Evolutionary conservation across 2,329 filamentous ascomycete species (phyloP).

Genomic region (Aspergillus cejpii): DNA sequence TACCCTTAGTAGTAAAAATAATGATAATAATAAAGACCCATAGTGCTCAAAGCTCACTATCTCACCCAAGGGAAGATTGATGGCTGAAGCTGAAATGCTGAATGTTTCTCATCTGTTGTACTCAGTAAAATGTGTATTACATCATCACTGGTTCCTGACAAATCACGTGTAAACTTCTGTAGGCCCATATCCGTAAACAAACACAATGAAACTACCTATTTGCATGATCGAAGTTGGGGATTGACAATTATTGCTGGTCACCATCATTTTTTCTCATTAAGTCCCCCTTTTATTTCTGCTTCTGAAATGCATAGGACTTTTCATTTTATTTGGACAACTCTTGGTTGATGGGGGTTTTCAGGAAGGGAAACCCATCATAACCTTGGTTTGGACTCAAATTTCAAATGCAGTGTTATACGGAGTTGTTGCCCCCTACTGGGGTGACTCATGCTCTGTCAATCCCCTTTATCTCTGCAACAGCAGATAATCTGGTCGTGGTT

Average conservation of each 20-base stretch:
- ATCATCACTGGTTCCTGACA: constrained; percentile 8
- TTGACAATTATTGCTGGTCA: not conserved
- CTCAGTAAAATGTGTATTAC: constrained; percentile 9
- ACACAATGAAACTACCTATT: too few species aligned
- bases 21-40: too few species aligned
- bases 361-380: not conserved
- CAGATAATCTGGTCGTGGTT: constrained; percentile 81
- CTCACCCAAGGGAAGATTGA: too few species aligned
- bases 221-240: too few species aligned
- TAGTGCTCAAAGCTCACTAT: too few species aligned
- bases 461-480: constrained; percentile 66
- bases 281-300: not conserved
- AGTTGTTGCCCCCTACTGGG: constrained; percentile 87
- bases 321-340: constrained; percentile 5
- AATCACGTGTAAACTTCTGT: not conserved
- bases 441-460: constrained; percentile 80
- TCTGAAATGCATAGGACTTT: not conserved
- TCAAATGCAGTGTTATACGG: constrained; percentile 92
- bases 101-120: not conserved
- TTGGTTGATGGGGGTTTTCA: not conserved
- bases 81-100: not conserved
- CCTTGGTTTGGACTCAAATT: too few species aligned
- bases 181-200: too few species aligned
- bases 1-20: too few species aligned
- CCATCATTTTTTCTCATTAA: not conserved